Percentiles rank a stretch among this genome's conserved stretches.
Evolutionary conservation across 805 yeast genomes (phyloP).

Genomic region (Zygosaccharomyces gambellarensis): DNA sequence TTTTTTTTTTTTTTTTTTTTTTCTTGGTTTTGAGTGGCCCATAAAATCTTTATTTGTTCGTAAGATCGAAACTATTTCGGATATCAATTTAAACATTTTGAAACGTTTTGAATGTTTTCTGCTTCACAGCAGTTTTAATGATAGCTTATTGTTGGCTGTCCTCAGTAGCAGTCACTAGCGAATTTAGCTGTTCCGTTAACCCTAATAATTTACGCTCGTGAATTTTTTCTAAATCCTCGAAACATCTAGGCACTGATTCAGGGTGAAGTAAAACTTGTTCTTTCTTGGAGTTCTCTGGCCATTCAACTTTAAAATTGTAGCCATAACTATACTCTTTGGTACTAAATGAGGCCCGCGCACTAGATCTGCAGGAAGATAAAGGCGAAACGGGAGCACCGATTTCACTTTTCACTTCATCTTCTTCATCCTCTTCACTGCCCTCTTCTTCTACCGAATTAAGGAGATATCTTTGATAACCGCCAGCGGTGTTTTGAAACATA

Average conservation of each 20-base stretch:
- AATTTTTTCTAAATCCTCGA: slow-evolving; percentile 1
- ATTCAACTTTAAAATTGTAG: not conserved
- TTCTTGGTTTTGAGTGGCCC: no score
- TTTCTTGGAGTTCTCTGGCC: not conserved
- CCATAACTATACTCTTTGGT: not conserved
- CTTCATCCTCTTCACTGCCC: not conserved
- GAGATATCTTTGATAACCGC: not conserved
- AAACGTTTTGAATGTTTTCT: no score
- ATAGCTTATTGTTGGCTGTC: not conserved
- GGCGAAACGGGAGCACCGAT: not conserved
- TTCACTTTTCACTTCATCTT: not conserved
- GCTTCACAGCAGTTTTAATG: not conserved
- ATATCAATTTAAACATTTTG: no score
- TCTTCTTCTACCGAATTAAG: not conserved
- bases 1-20: no score
- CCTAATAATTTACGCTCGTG: not conserved
- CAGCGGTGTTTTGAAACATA: slow-evolving; percentile 2
- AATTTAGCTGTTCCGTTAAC: not conserved
- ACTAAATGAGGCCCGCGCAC: not conserved
- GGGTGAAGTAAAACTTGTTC: not conserved
- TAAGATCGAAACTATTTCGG: no score
- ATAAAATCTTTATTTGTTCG: no score
- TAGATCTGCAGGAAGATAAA: slow-evolving; percentile 1
- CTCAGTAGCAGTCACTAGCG: not conserved
- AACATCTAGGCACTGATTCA: not conserved